Conservation (phyloP, 2,329 filamentous ascomycete genomes). For the Xylariaceae sp. region DNA sequence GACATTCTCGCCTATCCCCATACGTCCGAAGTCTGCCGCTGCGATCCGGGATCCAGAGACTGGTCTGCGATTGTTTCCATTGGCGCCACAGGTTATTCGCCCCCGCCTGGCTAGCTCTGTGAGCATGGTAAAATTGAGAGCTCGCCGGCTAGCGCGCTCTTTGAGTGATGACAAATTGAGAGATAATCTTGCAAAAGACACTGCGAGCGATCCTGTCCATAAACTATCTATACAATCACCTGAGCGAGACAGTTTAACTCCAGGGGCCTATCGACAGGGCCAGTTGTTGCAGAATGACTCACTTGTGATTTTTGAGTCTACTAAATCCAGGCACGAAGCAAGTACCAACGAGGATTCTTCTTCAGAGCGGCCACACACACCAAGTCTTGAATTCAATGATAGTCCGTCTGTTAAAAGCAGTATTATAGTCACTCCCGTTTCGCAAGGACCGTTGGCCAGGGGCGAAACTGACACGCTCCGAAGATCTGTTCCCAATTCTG, state of each 20-base stretch:
- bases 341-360: conserved; percentile 14
- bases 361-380: conserved; percentile 25
- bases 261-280: not conserved
- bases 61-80: conserved; percentile 25
- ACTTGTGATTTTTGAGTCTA: too few species aligned
- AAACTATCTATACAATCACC: not conserved
- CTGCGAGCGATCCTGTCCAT: not conserved
- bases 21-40: conserved; percentile 15
- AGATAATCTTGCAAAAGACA: not conserved
- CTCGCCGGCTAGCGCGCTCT: not conserved
- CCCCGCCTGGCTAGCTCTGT: not conserved
- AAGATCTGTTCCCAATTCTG: conserved; percentile 14
- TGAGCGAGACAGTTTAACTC: not conserved
- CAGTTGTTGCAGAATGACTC: not conserved
- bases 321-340: too few species aligned
- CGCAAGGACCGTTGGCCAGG: conserved; percentile 13
- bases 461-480: conserved; percentile 12
- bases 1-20: conserved; percentile 12
- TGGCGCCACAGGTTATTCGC: conserved; percentile 10
- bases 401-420: conserved; percentile 28
- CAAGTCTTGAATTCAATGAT: conserved; percentile 25
- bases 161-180: not conserved
- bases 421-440: conserved; percentile 28
- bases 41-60: conserved; percentile 19
- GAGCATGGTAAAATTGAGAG: not conserved